phyloP scores from a whole-genome alignment of 305 asterid species.

The Petunia hybrid region DNA sequence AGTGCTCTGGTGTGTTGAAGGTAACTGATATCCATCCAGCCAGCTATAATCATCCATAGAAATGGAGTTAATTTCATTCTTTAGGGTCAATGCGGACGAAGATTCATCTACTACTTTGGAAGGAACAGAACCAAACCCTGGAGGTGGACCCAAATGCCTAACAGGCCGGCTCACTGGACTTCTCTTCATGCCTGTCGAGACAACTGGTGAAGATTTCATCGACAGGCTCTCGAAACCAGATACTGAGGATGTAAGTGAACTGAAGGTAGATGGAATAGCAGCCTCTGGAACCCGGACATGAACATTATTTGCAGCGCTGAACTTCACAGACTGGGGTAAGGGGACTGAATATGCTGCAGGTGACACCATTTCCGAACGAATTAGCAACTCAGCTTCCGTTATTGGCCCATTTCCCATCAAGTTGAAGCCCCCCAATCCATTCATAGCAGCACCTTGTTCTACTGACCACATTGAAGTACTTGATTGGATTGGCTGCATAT shows the following conservation, averaged over 20 bases:
- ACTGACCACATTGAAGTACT: slow-evolving; percentile 58
- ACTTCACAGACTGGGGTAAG: slow-evolving; percentile 51
- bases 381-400: slow-evolving; percentile 52
- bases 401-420: slow-evolving; percentile 60
- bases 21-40: slow-evolving; percentile 79
- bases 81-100: slow-evolving; percentile 47
- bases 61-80: slow-evolving; percentile 49
- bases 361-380: slow-evolving; percentile 55
- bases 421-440: slow-evolving; percentile 61
- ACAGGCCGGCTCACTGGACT: slow-evolving; percentile 89
- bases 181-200: slow-evolving; percentile 71
- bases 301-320: slow-evolving; percentile 46
- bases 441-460: slow-evolving; percentile 54
- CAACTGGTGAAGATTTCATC: slow-evolving; percentile 50
- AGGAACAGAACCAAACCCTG: slow-evolving; percentile 89
- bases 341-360: slow-evolving; percentile 61
- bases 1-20: slow-evolving; percentile 60
- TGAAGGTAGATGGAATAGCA: slow-evolving; percentile 57
- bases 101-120: slow-evolving; percentile 70
- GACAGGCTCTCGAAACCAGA: slow-evolving; percentile 48
- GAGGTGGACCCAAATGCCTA: slow-evolving; percentile 95
- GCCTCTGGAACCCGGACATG: slow-evolving; percentile 55
- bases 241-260: slow-evolving; percentile 48
- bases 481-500: slow-evolving; percentile 56
- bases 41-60: slow-evolving; percentile 84